Evolutionary conservation across 345 rosid genomes (phyloP).

Genomic region (Eucalyptus urophylla): DNA sequence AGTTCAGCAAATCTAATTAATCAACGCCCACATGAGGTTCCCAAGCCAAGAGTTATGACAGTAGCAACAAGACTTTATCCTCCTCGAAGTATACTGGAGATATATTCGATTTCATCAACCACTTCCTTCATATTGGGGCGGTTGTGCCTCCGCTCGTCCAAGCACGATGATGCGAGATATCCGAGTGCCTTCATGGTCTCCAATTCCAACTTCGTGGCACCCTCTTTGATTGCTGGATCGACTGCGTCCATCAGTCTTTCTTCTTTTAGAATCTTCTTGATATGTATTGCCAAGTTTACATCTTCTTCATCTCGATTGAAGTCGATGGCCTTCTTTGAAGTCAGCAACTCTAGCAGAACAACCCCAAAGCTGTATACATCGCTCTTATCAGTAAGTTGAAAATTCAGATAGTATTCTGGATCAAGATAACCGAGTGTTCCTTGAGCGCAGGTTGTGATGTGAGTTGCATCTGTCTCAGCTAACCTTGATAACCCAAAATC

Average conservation of each 20-base stretch:
- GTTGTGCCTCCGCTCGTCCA: slow-evolving; percentile 36
- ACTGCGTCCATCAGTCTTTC: slow-evolving; percentile 22
- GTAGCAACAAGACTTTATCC: neutral
- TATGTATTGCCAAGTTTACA: slow-evolving; percentile 38
- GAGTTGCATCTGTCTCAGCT: slow-evolving; percentile 27
- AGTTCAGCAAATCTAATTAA: neutral
- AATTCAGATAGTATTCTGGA: slow-evolving; percentile 48
- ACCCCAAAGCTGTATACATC: slow-evolving; percentile 64
- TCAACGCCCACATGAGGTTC: neutral
- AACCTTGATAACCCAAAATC: slow-evolving; percentile 53
- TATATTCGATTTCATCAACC: slow-evolving; percentile 27
- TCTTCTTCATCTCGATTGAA: slow-evolving; percentile 41
- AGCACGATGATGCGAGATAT: slow-evolving; percentile 24
- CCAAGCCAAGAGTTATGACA: neutral
- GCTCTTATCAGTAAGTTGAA: slow-evolving; percentile 50
- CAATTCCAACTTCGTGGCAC: slow-evolving; percentile 15
- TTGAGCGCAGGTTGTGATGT: slow-evolving; percentile 46
- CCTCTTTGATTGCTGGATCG: slow-evolving; percentile 23
- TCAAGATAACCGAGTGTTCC: slow-evolving; percentile 58
- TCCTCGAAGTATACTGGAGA: slow-evolving; percentile 10
- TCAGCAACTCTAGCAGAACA: slow-evolving; percentile 43
- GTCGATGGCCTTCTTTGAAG: slow-evolving; percentile 36
- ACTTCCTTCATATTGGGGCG: slow-evolving; percentile 47
- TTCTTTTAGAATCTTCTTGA: slow-evolving; percentile 23
- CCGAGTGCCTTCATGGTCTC: slow-evolving; percentile 36